A percentile compares a stretch with the other conserved stretches of the same genome.
phyloP scores from a whole-genome alignment of 2,329 filamentous ascomycete species.

The Nemania sp. region DNA sequence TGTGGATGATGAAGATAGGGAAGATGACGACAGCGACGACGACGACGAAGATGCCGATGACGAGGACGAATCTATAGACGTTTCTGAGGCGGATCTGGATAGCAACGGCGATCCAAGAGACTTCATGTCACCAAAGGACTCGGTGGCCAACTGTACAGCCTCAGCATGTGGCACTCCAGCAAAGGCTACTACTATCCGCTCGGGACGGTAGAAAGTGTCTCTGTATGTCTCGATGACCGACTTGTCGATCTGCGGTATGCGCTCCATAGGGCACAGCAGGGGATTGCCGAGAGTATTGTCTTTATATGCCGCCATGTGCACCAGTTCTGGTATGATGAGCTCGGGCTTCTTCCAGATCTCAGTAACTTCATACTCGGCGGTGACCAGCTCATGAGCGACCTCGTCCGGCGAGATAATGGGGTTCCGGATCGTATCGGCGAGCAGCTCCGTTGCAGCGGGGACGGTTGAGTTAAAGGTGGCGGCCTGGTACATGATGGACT shows the following conservation, averaged over 20 bases:
- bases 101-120: conserved; percentile 51
- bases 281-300: conserved; percentile 96
- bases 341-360: conserved; percentile 99
- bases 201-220: conserved; percentile 81
- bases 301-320: conserved; percentile 94
- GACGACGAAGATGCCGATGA: conserved; percentile 42
- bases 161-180: conserved; percentile 83
- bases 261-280: conserved; percentile 84
- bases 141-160: conserved; percentile 77
- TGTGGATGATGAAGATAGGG: conserved; percentile 40
- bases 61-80: conserved; percentile 49
- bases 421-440: conserved; percentile 92
- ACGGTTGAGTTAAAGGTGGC: conserved; percentile 96
- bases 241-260: conserved; percentile 74
- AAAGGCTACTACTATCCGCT: conserved; percentile 92
- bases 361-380: conserved; percentile 90
- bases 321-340: conserved; percentile 89
- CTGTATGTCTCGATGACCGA: conserved; percentile 77
- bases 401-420: conserved; percentile 84
- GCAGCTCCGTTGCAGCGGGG: conserved; percentile 75
- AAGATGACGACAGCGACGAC: conserved; percentile 34
- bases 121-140: conserved; percentile 92
- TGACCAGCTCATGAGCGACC: conserved; percentile 82
- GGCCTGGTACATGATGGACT: conserved; percentile 98
- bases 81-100: conserved; percentile 62